Base-by-base conservation (phyloP, 148 eudicot species). In the Cornus controversa region DNA sequence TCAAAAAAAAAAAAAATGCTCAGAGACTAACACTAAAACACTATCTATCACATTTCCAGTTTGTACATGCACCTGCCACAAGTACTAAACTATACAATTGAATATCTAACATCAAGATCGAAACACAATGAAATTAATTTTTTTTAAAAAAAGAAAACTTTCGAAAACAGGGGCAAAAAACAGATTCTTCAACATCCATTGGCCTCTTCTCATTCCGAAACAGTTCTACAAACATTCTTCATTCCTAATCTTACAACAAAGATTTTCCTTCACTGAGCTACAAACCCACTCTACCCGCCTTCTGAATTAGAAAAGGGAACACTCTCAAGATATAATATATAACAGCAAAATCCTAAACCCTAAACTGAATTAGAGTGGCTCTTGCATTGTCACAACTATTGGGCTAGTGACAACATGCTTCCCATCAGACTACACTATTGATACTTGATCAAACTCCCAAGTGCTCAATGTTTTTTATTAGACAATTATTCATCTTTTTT, bases 361-460 rank as follows among this genome's bases (percentile, higher is more conserved):
- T 28, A 31, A 23, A n/a, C 18, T 28, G 8, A n/a, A 40, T 83
- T 78, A 90, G 25, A 92, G 84, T 62, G 98, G 98, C 62, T 93
- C 84, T 67, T 95, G 98, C 94, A 91, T 84, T 67, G 99, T 91
- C 63, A 93, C 91, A 72, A 91, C 89, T 63, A 96, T 66, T 2
- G 99, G 97, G 81, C 97, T 93, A 2, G 84, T 90, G 28, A 96
- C 99, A 16, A 37, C 70, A 74, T 86, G 98, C 77, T 90, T 88
- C 54, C 97, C 99, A 79, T 96, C 99, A 1, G 94, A 87, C 99
- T 97, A 96, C n/a, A 80, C 80, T 54, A 96, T 70, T 83, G 37
- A 86, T 86, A 42, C 60, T 76, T 15, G 97, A n/a, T n/a, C n/a
- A n/a, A 91, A 22, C 87, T 83, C 37, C 97, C 99, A 0, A 92